Percentiles rank a stretch among this genome's conserved stretches.
Evolutionary conservation across 2,329 filamentous ascomycete genomes (phyloP).

Genomic region (Microsporum canis): DNA sequence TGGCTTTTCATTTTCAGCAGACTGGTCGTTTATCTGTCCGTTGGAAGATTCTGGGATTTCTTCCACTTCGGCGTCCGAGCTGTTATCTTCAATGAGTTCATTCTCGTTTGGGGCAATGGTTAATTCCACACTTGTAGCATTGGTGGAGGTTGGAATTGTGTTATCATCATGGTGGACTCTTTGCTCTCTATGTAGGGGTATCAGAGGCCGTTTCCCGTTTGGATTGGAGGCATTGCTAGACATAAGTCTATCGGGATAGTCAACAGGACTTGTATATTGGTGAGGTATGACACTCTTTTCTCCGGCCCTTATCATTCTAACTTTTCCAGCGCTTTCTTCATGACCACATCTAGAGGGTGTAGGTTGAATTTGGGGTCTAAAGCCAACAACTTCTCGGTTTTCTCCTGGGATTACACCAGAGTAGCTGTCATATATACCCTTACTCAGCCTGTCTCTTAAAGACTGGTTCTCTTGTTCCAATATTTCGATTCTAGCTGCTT

Average conservation of each 20-base stretch:
- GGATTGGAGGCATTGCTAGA: conserved; percentile 1
- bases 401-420: not conserved
- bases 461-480: conserved; percentile 7
- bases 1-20: not conserved
- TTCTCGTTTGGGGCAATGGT: not conserved
- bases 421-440: not conserved
- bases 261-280: not conserved
- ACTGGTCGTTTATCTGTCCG: not conserved
- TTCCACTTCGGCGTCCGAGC: not conserved
- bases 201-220: conserved; percentile 4
- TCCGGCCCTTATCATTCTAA: not conserved
- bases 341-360: not conserved
- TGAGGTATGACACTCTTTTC: not conserved
- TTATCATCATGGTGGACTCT: not conserved
- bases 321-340: not conserved
- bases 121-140: not conserved
- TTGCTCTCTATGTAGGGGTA: not conserved
- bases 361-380: not conserved
- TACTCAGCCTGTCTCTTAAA: conserved; percentile 2
- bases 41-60: not conserved
- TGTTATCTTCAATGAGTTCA: not conserved
- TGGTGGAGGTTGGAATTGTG: not conserved
- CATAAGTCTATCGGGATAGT: not conserved
- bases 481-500: conserved; percentile 3
- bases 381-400: not conserved